Base-by-base conservation (phyloP, 495 filamentous ascomycete species). In the Penicillium atrosanguineum region DNA sequence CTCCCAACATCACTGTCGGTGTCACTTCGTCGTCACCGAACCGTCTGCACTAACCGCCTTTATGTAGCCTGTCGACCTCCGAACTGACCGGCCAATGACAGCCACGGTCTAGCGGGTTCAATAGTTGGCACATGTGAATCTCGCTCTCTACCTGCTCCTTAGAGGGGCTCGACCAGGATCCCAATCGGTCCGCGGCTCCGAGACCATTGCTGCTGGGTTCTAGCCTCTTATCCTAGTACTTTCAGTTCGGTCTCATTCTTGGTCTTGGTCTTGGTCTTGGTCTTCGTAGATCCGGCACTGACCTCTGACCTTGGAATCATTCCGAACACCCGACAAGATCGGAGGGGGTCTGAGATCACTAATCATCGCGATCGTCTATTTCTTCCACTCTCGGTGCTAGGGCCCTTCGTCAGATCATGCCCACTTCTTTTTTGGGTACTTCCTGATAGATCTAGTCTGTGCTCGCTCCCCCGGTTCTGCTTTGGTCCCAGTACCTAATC, bases 321-420 rank as follows among this genome's bases (percentile, higher is more conserved):
- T 31, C 40, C 21, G 44, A 52, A 19, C 25, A 19, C 31, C 15
- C 14, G 15, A 31, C 46, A 40, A 25, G 38, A 46, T 41, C 34
- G 37, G 19, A 46, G 26, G 34, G 45, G 52, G 46, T 34, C 50
- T 55, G 53, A 51, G 48, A 52, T 55, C 62, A 55, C 48, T 31
- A 49, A 55, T 65, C 59, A 55, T 50, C 50, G 25, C 39, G 59
- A 62, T 65, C 62, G 62, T 65, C 56, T 65, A 65, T 38, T 65
- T 55, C 37, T 60, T 54, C 62, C 62, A 9, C 57, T 63, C 45
- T 49, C 8, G 50, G 56, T 43, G 0, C 38, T 50, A 29, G 55
- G 15, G 47, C 19, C 19, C 39, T 39, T 20, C 7, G 7, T 21
- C 7, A 14, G 42, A n/a, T 26, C 14, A 25, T 23, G 16, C 8